Base-by-base conservation (phyloP, 2,329 filamentous ascomycete species). In the Pseudogymnoascus sp. region DNA sequence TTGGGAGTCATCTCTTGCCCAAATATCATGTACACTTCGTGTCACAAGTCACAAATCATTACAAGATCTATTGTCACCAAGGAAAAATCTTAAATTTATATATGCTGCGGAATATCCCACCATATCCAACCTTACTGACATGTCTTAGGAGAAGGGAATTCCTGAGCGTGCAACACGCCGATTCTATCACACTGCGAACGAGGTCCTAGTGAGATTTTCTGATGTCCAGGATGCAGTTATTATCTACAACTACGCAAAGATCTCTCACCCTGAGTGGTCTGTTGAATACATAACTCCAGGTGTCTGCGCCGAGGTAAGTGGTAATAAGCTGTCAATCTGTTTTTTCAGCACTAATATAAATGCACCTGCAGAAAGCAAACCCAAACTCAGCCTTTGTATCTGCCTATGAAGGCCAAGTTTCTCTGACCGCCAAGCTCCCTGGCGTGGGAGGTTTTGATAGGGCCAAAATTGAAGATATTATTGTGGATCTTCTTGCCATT, bases 361-460 rank as follows among this genome's bases (percentile, higher is more conserved):
- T 61, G 10, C 21, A 14, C 28, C 21, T 57, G 21, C 51, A 77
- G 74, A 64, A 72, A 16, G 64, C 75, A 36, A 71, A 71, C 21
- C 73, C 73, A 8, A 69, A 67, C 11, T 69, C 71, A 6, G 68
- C 69, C 21, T 67, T 70, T 45, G 72, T 74, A 21, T 78, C 80
- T 16, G 74, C 79, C 60, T 79, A 83, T 66, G 84, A 87, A 73
- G 85, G 83, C 16, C 82, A 86, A 69, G 72, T 86, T 41, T 75
- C 79, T 64, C 72, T 86, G 10, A 79, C 78, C n/a, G 80, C 82
- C 23, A 77, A 78, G 51, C 72, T 71, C 62, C 72, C 71, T 13
- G 51, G 66, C 16, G 64, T 65, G 28, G 65, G 28, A 51, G 70
- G 61, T 63, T 64, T 45, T 63, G 73, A 62, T 31, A 67, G 28